Evolutionary conservation across 108 stramenopile genomes (phyloP).

Genomic region (Ochromonas danica): DNA sequence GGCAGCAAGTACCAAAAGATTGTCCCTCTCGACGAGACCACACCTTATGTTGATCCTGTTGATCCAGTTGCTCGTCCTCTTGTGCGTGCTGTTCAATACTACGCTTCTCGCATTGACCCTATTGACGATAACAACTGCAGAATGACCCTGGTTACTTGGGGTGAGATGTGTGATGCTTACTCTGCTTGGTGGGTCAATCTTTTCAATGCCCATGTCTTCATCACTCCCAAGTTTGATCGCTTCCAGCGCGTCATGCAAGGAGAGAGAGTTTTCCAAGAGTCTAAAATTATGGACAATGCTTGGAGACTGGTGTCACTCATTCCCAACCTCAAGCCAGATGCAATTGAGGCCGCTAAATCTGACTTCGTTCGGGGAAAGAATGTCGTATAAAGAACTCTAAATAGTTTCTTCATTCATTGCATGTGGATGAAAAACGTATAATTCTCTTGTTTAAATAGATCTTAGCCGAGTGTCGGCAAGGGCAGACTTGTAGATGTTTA

Average conservation of each 20-base stretch:
- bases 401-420: too few species aligned
- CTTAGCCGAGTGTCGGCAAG: too few species aligned
- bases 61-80: background rate
- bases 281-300: slow-evolving; percentile 45
- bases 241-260: slow-evolving; percentile 45
- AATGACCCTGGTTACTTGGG: slow-evolving; percentile 46
- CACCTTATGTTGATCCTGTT: slow-evolving; percentile 31
- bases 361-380: too few species aligned
- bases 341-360: too few species aligned
- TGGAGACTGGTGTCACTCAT: slow-evolving; percentile 46
- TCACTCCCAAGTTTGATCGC: slow-evolving; percentile 48
- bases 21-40: slow-evolving; percentile 42
- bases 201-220: slow-evolving; percentile 52
- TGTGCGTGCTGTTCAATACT: slow-evolving; percentile 48
- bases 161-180: slow-evolving; percentile 51
- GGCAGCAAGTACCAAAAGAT: slow-evolving; percentile 42
- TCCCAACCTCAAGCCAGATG: too few species aligned
- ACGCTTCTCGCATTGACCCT: slow-evolving; percentile 46
- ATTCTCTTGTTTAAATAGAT: too few species aligned
- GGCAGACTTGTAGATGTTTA: too few species aligned
- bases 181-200: slow-evolving; percentile 49
- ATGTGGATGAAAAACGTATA: too few species aligned
- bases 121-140: slow-evolving; percentile 43
- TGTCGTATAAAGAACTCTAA: too few species aligned
- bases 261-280: slow-evolving; percentile 43